Base-by-base conservation (phyloP, 129 eudicot genomes). In the Flaveria sonorensis region DNA sequence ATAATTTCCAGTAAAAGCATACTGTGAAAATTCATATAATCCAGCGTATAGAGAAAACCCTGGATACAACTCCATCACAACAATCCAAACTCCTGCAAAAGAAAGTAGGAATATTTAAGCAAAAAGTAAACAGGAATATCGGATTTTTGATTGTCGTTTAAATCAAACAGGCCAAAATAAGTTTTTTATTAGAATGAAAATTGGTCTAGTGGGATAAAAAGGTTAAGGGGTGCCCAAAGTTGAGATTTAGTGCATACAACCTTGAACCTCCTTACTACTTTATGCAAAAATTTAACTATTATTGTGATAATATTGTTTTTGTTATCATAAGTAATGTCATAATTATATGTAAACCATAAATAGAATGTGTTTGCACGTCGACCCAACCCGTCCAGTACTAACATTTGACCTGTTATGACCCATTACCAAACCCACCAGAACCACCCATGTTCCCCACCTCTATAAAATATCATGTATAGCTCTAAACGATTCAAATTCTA, bases 11-110 rank as follows among this genome's bases (percentile, higher is more conserved):
- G 47, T 47, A 68, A 84, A 83, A 11, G 98, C 76, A 81, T 87
- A 94, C 75, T 91, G 90, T 40, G 92, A 82, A 81, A 94, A 85
- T 80, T 94, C 98, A 19, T 87, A 91, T 72, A 94, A 73, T 47
- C 97, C 98, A 78, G 86, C 90, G 42, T 77, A 94, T 52, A 94
- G 85, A 40, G 97, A 76, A 68, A 94, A 94, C 36, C 98, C 98
- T 42, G 98, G 98, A 83, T 83, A 90, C 64, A 93, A 63, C 82
- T 90, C 96, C 90, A 93, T 86, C 67, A 85, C 89, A 32, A 89
- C 83, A 52, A 94, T 86, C 92, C 97, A 90, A 73, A 84, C 90
- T 79, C 87, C 98, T 94, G 76, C 74, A 87, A 82, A 39, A 14
- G 13, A n/a, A 77, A 57, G 7, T 69, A 78, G 13, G 7, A 4